These are phyloP conservation scores for Mortierella sp. DNA, from an alignment of 371 early-diverging fungal species.

Conservation along the genomic window DNA sequence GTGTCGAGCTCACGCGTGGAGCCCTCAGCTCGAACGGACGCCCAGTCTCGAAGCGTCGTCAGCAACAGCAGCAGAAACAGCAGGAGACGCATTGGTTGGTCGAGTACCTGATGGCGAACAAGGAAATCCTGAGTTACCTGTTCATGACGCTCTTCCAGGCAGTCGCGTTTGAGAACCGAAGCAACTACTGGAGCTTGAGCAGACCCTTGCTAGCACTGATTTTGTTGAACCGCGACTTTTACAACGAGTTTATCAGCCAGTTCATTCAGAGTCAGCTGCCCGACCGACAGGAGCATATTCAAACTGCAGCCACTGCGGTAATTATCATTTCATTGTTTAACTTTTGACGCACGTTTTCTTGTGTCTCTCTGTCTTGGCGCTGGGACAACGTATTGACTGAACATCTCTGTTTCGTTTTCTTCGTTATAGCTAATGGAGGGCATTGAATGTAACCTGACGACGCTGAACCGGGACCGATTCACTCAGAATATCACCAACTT, in stretches of 20 bases:
- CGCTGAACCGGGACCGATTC: constrained; percentile 84
- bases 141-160: constrained; percentile 78
- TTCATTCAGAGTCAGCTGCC: constrained; percentile 84
- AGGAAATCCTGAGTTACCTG: constrained; percentile 72
- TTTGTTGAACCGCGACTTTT: constrained; percentile 78
- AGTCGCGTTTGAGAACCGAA: constrained; percentile 84
- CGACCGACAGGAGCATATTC: constrained; percentile 77
- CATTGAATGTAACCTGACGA: constrained; percentile 71
- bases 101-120: constrained; percentile 66
- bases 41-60: constrained; percentile 46
- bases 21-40: constrained; percentile 36
- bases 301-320: constrained; percentile 67
- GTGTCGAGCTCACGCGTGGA: constrained; percentile 36
- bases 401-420: neutral
- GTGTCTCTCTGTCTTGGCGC: constrained; percentile 68
- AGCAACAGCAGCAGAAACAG: constrained; percentile 65
- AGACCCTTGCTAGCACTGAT: constrained; percentile 87
- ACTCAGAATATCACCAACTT: constrained; percentile 85
- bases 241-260: constrained; percentile 73
- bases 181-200: constrained; percentile 88
- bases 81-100: constrained; percentile 68
- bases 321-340: constrained; percentile 65
- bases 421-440: constrained; percentile 74
- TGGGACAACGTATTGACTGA: constrained; percentile 75
- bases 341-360: constrained; percentile 70